Evolutionary conservation across 371 early-diverging fungal genomes (phyloP), one percentile per base, ranked within the genome.

Genomic region (Apophysomyces trapeziformis): DNA sequence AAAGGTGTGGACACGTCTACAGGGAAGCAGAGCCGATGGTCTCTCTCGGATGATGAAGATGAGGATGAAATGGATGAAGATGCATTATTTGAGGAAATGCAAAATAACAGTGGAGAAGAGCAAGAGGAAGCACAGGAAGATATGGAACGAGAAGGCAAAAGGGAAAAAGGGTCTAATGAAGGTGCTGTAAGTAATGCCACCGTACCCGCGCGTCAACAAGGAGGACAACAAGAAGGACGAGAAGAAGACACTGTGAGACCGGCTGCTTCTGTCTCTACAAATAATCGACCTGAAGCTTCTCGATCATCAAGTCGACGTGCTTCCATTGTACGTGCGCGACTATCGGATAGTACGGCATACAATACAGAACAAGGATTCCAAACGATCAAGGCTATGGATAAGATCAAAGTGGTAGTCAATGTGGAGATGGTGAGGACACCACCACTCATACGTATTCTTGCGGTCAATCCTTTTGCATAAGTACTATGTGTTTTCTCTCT

Each of bases 361-460:
- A 75, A 75, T 54, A 69, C 68, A 11, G 82, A 76, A n/a, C 80
- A 78, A 61, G 74, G 70, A 37, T 77, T 79, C 14, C 90, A 90
- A 71, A 85, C 84, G 1, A 82, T 92, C 61, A 78, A 80, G 61
- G 83, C 89, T 5, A 82, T 91, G 72, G 85, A 86, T 58, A 78
- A 74, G 58, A 71, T 92, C 60, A 66, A 77, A 54, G 88, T 90
- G 5, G 80, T 85, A 66, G 78, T 92, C 45, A 85, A 86, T 4
- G 83, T 86, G 9, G 87, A 90, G 64, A 86, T 88, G 63, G 75
- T 80, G n/a, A 77, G 83, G 38, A 88, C 90, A 7, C 93, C 91
- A 7, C 90, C 90, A 46, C 80, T 87, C 38, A 82, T 89, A 61
- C 84, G 88, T 67, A 78, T 90, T 21, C 74, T 85, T 63, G 86